Evolutionary conservation across 192 early-diverging fungal genomes (phyloP), one percentile per base, ranked within the genome.

Genomic region (Entomortierella chlamydospora): DNA sequence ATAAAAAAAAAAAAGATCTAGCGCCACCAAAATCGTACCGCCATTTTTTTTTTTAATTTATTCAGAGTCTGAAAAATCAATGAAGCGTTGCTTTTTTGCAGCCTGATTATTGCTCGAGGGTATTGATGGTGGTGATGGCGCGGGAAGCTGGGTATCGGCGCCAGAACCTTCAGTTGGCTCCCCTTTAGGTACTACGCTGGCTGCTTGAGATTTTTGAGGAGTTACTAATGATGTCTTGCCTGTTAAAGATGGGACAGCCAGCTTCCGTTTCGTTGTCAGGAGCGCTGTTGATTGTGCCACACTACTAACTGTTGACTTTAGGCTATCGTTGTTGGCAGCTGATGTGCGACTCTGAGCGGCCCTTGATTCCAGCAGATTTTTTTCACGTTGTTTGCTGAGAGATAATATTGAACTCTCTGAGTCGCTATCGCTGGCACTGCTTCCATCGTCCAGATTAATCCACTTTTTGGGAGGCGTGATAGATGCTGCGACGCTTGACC

Each of bases 31-130:
- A n/a, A n/a, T n/a, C n/a, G n/a, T n/a, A n/a, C n/a, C n/a, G n/a
- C n/a, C n/a, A n/a, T n/a, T n/a, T n/a, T n/a, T n/a, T n/a, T n/a
- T n/a, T n/a, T 23, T 20, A 11, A 20, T 33, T 57, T 43, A 62
- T 62, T 68, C 57, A 0, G 67, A 71, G 31, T 71, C 69, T 30
- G 59, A 62, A 23, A 71, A n/a, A 28, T 71, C 58, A 17, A 71
- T 52, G 12, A 45, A 71, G 15, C 50, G 30, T 18, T 30, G 59
- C n/a, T 61, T 71, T 23, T 61, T 71, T 18, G 0, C 49, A 13
- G 25, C 37, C 2, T 42, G 29, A 29, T 29, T 47, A 18, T 3
- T 10, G 30, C 34, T 30, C 7, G 30, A 0, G 12, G 56, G 9
- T 50, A 18, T 12, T 1, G 33, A 10, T 2, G 45, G 22, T 39